Evolutionary conservation across 768 basidiomycete species (phyloP).

Genomic region (Tricholoma sp.): DNA sequence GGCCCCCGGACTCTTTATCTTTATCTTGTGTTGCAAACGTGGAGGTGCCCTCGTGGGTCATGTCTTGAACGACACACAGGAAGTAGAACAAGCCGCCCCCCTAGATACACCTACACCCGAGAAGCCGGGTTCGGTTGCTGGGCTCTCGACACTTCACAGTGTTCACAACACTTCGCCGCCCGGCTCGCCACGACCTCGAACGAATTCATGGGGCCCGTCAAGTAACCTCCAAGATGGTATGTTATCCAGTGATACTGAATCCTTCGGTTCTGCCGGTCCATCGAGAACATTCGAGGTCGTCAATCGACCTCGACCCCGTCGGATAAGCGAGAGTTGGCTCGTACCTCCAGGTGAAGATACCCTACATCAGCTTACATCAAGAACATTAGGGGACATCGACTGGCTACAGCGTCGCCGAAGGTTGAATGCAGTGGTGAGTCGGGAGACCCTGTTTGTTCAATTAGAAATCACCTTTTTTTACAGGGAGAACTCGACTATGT

Average conservation of each 20-base stretch:
- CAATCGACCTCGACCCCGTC: constrained; percentile 39
- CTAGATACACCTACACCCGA: constrained; percentile 23
- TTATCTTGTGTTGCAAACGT: constrained; percentile 10
- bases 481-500: constrained; percentile 75
- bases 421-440: constrained; percentile 61
- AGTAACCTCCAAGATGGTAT: constrained; percentile 39
- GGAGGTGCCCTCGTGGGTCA: constrained; percentile 2
- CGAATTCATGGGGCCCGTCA: constrained; percentile 48
- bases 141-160: constrained; percentile 29
- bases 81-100: constrained; percentile 15
- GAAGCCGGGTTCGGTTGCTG: constrained; percentile 24
- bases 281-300: constrained; percentile 47
- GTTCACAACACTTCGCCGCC: constrained; percentile 36
- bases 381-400: constrained; percentile 65
- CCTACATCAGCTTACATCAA: constrained; percentile 29
- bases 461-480: constrained; percentile 6
- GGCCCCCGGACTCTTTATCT: constrained; percentile 39
- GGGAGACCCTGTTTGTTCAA: constrained; percentile 1
- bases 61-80: constrained; percentile 11
- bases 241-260: constrained; percentile 39
- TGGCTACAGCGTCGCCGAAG: constrained; percentile 76
- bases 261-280: constrained; percentile 36
- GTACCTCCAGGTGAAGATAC: constrained; percentile 12
- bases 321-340: constrained; percentile 28
- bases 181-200: constrained; percentile 36